A percentile compares a stretch with the other conserved stretches of the same genome.
Conservation (phyloP, 2,329 filamentous ascomycete genomes). For the Pseudogymnoascus sp. region DNA sequence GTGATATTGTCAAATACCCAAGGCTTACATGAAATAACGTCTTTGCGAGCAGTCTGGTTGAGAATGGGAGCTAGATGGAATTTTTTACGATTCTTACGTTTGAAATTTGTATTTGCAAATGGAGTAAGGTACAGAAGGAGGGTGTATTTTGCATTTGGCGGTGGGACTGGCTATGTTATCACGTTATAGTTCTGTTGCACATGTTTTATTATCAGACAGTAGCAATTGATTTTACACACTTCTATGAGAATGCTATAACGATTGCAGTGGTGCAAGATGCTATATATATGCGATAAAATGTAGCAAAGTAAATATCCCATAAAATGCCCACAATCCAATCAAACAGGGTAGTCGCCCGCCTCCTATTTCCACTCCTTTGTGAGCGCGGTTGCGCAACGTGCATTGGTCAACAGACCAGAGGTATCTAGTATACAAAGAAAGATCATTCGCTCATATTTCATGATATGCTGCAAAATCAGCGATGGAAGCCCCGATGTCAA, state of each 20-base stretch:
- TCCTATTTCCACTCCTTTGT: not conserved
- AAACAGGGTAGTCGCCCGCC: not conserved
- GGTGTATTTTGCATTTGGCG: not conserved
- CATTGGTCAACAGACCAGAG: conserved; percentile 2
- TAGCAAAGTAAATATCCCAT: not conserved
- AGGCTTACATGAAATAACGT: conserved; percentile 6
- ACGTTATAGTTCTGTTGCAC: not conserved
- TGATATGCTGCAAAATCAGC: conserved; percentile 7
- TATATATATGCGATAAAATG: conserved; percentile 2
- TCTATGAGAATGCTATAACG: not conserved
- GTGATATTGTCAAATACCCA: conserved; percentile 9
- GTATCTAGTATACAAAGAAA: conserved; percentile 9
- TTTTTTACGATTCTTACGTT: not conserved
- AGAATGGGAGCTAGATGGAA: not conserved
- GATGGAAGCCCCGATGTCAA: not conserved
- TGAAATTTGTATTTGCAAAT: not conserved
- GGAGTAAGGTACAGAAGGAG: conserved; percentile 1
- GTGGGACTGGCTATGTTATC: not conserved
- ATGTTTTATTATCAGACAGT: conserved; percentile 1
- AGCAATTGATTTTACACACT: not conserved
- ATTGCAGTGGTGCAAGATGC: conserved; percentile 1
- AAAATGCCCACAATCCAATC: conserved; percentile 7
- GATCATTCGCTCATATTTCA: conserved; percentile 7
- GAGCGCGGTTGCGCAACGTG: not conserved
- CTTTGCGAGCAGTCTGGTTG: conserved; percentile 1